Conservation (phyloP, 257 asterid genomes). For the Voacanga thouarsii region DNA sequence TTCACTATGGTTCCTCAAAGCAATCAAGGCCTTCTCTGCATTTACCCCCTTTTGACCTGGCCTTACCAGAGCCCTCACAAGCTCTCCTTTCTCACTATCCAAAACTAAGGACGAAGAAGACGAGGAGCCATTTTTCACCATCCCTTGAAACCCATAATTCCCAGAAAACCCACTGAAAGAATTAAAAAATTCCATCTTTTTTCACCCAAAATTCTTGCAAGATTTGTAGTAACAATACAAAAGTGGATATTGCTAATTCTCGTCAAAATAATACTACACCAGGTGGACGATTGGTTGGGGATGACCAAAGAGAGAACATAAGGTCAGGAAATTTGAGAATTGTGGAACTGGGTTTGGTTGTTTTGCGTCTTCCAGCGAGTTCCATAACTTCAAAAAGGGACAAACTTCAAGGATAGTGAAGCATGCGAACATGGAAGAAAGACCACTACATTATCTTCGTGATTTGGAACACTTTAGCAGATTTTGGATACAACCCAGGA, state of each 20-base stretch:
- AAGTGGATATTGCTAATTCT: not conserved
- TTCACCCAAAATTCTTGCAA: not conserved
- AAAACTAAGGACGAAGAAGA: conserved; percentile 46
- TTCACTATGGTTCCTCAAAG: conserved; percentile 78
- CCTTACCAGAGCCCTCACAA: conserved; percentile 46
- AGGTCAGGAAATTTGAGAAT: conserved; percentile 3
- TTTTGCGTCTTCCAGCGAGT: conserved; percentile 5
- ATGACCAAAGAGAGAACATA: conserved; percentile 22
- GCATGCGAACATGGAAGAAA: conserved; percentile 8
- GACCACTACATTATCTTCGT: not conserved
- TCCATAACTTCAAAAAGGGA: conserved; percentile 27
- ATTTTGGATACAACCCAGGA: conserved; percentile 11
- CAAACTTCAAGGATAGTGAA: not conserved
- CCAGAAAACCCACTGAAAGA: conserved; percentile 37
- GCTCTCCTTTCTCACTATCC: conserved; percentile 64
- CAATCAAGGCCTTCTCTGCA: conserved; percentile 70
- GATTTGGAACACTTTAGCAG: conserved; percentile 15
- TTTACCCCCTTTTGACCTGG: conserved; percentile 45
- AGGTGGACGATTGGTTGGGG: conserved; percentile 27
- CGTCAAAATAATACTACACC: conserved; percentile 22
- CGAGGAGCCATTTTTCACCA: conserved; percentile 36
- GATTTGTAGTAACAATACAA: not conserved
- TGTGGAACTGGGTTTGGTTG: conserved; percentile 21
- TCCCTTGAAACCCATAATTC: conserved; percentile 38
- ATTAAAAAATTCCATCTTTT: conserved; percentile 47